A percentile compares a stretch with the other conserved stretches of the same genome.
Evolutionary conservation across 352 stramenopile genomes (phyloP).

Genomic region (Globisporangium okanoganense): DNA sequence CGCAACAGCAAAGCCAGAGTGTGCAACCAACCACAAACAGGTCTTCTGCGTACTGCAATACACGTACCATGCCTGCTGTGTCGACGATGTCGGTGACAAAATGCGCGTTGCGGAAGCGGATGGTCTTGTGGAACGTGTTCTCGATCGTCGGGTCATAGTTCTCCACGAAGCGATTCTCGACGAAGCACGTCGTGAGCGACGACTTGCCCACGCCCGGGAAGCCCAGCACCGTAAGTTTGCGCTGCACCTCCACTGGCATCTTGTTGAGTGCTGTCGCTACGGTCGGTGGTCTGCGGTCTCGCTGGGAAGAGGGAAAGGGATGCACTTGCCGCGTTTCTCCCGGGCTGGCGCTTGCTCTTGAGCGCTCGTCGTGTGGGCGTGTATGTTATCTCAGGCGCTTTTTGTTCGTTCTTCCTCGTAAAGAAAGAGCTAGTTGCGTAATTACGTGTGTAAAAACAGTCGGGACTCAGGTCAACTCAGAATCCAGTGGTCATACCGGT

Average conservation of each 20-base stretch:
- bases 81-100: constrained; percentile 97
- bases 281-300: not conserved
- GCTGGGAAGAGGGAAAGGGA: not conserved
- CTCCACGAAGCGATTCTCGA: constrained; percentile 90
- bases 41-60: not conserved
- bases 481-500: too few relatives aligned
- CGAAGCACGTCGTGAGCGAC: constrained; percentile 93
- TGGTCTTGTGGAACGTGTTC: constrained; percentile 96
- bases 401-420: not conserved
- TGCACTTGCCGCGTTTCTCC: not conserved
- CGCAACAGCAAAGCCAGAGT: not conserved
- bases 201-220: constrained; percentile 95
- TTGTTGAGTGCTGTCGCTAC: not conserved
- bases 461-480: too few relatives aligned
- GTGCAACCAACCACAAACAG: constrained; percentile 9
- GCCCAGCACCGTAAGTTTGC: constrained; percentile 94
- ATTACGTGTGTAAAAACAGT: not conserved
- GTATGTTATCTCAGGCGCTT: not conserved
- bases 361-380: not conserved
- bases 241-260: constrained; percentile 92
- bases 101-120: constrained; percentile 94
- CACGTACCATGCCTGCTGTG: constrained; percentile 91
- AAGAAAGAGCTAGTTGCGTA: not conserved
- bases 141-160: constrained; percentile 97
- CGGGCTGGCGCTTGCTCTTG: not conserved